These are phyloP conservation scores for Lonicera japonica DNA, from an alignment of 129 eudicot genomes.

Conservation along the genomic window DNA sequence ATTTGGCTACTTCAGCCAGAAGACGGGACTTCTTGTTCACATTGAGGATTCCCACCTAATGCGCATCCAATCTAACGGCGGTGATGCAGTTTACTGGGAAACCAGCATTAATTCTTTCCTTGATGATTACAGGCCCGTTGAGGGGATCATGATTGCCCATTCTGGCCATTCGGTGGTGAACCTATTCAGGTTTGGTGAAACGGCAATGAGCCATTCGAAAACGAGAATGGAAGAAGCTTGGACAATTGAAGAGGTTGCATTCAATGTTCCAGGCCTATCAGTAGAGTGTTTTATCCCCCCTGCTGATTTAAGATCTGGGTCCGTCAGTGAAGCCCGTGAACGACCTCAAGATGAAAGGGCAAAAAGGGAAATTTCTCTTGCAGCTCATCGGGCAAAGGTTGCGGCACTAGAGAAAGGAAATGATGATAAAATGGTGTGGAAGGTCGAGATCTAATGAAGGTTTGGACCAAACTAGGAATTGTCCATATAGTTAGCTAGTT, in stretches of 20 bases:
- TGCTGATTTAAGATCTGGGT: constrained; percentile 54
- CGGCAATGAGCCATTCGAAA: constrained; percentile 79
- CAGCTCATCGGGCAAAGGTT: constrained; percentile 60
- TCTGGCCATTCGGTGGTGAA: constrained; percentile 78
- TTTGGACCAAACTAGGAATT: constrained; percentile 20
- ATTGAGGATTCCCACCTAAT: constrained; percentile 92
- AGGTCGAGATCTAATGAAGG: constrained; percentile 37
- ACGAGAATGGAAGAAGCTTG: constrained; percentile 91
- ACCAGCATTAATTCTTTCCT: constrained; percentile 67
- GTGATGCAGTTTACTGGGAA: constrained; percentile 88
- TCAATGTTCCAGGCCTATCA: constrained; percentile 78
- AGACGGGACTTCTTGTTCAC: constrained; percentile 69
- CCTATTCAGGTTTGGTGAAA: constrained; percentile 79
- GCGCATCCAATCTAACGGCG: constrained; percentile 71
- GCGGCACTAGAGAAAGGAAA: constrained; percentile 50
- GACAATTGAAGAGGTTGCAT: constrained; percentile 87
- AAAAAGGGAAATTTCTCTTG: constrained; percentile 25
- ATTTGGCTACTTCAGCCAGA: constrained; percentile 86
- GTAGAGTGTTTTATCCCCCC: constrained; percentile 89
- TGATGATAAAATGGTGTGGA: constrained; percentile 39
- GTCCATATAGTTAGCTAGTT: constrained; percentile 62
- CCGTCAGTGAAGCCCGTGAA: constrained; percentile 50
- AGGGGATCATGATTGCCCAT: constrained; percentile 85
- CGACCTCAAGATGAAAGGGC: constrained; percentile 49
- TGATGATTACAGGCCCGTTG: constrained; percentile 76